Percentiles rank a stretch among this genome's conserved stretches.
Evolutionary conservation across 1,284 basidiomycete species (phyloP).

Genomic region (Erythrobasidium hasegawianum): DNA sequence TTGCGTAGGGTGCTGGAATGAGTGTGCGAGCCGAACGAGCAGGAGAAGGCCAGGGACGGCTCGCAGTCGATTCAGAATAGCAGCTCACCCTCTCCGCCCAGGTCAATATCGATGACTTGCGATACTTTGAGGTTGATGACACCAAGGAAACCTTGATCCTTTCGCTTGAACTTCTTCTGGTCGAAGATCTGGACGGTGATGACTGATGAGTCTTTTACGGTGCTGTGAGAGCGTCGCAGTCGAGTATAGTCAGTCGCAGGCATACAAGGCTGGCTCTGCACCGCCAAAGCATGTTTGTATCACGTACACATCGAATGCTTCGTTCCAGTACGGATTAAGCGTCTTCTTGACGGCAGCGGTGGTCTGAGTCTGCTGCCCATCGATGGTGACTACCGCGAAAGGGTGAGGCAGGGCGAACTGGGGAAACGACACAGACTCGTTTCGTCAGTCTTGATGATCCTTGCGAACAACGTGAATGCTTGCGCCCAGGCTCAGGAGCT

Average conservation of each 20-base stretch:
- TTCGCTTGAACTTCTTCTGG: constrained; percentile 92
- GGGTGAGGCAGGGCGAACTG: constrained; percentile 81
- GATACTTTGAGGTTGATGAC: constrained; percentile 87
- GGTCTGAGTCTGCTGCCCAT: constrained; percentile 88
- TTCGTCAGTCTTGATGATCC: constrained; percentile 1
- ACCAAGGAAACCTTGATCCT: constrained; percentile 90
- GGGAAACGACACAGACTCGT: constrained; percentile 43
- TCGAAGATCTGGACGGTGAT: constrained; percentile 94
- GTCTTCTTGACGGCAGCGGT: constrained; percentile 81
- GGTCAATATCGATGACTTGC: constrained; percentile 81
- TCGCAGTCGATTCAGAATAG: neutral
- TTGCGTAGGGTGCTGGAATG: neutral
- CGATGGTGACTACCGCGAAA: constrained; percentile 90
- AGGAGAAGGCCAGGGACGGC: neutral
- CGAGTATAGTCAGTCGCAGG: neutral
- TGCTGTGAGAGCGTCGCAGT: constrained; percentile 55
- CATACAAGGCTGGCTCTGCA: neutral
- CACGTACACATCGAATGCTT: constrained; percentile 80
- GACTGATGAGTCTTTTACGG: constrained; percentile 83
- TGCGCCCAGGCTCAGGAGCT: too few species aligned
- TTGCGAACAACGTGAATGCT: too few species aligned
- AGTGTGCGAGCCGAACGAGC: too few species aligned
- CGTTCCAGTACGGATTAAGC: constrained; percentile 89
- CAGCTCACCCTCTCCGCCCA: constrained; percentile 77
- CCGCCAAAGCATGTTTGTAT: constrained; percentile 7